Base-by-base conservation (phyloP, 495 filamentous ascomycete species). In the Aspergillus diversus region DNA sequence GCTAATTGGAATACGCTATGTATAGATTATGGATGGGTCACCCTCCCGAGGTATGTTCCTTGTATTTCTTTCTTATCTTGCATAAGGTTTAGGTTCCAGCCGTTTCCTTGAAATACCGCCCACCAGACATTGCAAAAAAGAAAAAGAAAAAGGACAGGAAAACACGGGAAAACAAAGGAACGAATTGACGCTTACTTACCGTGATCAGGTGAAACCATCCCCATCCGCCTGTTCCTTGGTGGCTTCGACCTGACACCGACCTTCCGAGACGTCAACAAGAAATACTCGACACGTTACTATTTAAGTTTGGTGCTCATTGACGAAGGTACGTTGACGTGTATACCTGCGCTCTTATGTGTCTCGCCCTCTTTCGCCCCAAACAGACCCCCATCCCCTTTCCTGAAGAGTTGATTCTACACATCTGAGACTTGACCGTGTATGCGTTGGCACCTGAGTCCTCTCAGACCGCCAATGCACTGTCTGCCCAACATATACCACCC, bases 221-320 rank as follows among this genome's bases (percentile, higher is more conserved):
- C 95, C 33, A 99, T 99, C 74, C 86, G 95, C 68, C 83, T 99
- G 32, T 99, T 99, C 85, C 88, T 99, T 39, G 95, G 95, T 60
- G 95, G 95, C 13, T 99, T 99, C 72, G 95, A 99, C 74, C 80
- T 99, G 63, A 98, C 95, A 1, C 95, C 95, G 8, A 99, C 95
- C 17, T 99, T 99, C 86, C 91, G 96, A 46, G 96, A 99, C 76
- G 95, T 99, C 63, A 99, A 99, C 87, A 99, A 98, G 86, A 98
- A 98, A 78, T 99, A 95, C 76, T 97, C 94, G 35, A 98, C 96
- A 59, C 84, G 95, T 66, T 99, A 99, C 79, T 98, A 99, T 77
- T 85, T 99, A 56, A 97, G 92, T 75, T 78, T 99, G 67, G 95
- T 99, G 9, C 83, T 98, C 66, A 98, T 98, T 65, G 94, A 98